These are phyloP conservation scores for Neonectria coccinea DNA, from an alignment of 2,329 filamentous ascomycete genomes.

Conservation along the genomic window DNA sequence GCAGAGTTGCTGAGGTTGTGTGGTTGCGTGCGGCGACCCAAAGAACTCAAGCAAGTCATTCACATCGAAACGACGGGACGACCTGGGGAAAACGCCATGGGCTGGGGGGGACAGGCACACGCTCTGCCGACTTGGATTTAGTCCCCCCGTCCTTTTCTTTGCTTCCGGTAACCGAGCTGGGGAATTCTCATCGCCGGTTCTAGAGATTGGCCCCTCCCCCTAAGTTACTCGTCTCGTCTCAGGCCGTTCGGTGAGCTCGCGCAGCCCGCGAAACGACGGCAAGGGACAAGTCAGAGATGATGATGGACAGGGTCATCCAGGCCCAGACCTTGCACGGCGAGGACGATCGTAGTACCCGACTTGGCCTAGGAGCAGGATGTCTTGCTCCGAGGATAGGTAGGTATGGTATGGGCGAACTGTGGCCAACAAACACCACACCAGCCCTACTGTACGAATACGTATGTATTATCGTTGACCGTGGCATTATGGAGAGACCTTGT, in stretches of 20 bases:
- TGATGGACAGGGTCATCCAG: constrained; percentile 1
- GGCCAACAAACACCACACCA: background rate
- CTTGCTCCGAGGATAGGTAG: background rate
- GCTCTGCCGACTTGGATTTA: constrained; percentile 12
- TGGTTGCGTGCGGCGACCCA: constrained; percentile 14
- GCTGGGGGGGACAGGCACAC: constrained; percentile 1
- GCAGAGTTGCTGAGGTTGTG: constrained; percentile 5
- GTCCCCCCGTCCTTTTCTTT: constrained; percentile 7
- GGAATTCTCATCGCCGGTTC: constrained; percentile 13
- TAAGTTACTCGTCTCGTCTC: constrained; percentile 5
- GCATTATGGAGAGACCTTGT: constrained; percentile 3
- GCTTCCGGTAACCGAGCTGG: constrained; percentile 18
- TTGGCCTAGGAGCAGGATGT: constrained; percentile 1
- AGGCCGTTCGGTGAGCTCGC: constrained; percentile 35
- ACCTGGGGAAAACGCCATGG: constrained; percentile 8
- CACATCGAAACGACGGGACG: constrained; percentile 4
- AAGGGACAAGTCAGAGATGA: constrained; percentile 5
- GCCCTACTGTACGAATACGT: constrained; percentile 1
- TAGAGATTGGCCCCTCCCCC: background rate
- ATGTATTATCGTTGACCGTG: constrained; percentile 4
- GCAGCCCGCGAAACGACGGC: constrained; percentile 15
- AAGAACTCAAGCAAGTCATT: background rate
- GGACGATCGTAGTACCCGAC: background rate
- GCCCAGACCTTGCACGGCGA: constrained; percentile 8
- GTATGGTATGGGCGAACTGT: background rate